These are phyloP conservation scores for Paramecium pentaurelia DNA, from an alignment of 73 alveolate species.

Conservation along the genomic window DNA sequence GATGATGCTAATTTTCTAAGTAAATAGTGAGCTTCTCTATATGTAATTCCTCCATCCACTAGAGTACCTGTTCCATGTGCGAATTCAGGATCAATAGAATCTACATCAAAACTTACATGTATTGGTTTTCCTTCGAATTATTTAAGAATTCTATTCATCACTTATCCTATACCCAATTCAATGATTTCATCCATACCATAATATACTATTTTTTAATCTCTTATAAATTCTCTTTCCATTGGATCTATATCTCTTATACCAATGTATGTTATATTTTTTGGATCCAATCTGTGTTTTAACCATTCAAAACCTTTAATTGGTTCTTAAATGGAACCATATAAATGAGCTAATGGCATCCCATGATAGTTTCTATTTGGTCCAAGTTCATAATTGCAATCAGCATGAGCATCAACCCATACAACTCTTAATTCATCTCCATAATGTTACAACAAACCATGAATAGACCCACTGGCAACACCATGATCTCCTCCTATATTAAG, in stretches of 20 bases:
- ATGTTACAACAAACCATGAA: slow-evolving; percentile 12
- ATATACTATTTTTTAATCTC: neutral
- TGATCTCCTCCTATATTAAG: slow-evolving; percentile 38
- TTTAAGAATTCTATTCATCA: neutral
- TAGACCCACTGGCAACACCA: slow-evolving; percentile 11
- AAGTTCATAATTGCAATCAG: slow-evolving; percentile 26
- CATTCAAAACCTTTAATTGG: slow-evolving; percentile 7
- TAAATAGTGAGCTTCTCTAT: slow-evolving; percentile 27
- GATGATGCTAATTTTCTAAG: slow-evolving; percentile 23
- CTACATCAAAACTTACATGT: slow-evolving; percentile 26
- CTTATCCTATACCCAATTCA: slow-evolving; percentile 14
- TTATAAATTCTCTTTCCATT: neutral
- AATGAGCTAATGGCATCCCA: slow-evolving; percentile 42
- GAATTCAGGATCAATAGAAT: neutral
- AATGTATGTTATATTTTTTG: neutral
- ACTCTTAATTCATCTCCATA: slow-evolving; percentile 34
- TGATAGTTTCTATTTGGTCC: slow-evolving; percentile 6
- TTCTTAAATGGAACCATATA: neutral
- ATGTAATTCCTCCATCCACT: slow-evolving; percentile 16
- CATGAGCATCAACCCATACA: slow-evolving; percentile 48
- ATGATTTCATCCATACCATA: slow-evolving; percentile 35
- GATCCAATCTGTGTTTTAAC: neutral
- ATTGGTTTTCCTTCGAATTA: slow-evolving; percentile 36
- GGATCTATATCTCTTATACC: slow-evolving; percentile 1
- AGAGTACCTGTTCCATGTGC: slow-evolving; percentile 39